phyloP scores from a whole-genome alignment of 2,329 filamentous ascomycete genomes.

The Penicillium thymicola region DNA sequence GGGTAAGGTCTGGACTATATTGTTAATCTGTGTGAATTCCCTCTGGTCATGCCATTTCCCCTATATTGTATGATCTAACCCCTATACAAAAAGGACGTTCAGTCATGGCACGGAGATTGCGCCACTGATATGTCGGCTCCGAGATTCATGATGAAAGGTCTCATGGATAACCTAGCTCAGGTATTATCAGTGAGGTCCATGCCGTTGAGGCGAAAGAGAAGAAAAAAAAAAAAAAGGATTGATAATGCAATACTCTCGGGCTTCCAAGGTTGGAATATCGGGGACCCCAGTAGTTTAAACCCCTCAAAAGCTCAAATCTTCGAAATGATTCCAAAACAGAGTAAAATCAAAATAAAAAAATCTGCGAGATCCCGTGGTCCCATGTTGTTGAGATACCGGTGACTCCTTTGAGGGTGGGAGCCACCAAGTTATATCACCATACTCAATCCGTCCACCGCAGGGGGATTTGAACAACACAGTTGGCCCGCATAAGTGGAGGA shows the following conservation, averaged over 20 bases:
- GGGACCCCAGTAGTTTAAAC: neutral
- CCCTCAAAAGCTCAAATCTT: neutral
- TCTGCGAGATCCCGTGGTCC: constrained; percentile 13
- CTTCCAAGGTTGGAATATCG: neutral
- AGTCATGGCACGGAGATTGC: neutral
- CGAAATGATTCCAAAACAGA: neutral
- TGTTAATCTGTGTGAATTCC: neutral
- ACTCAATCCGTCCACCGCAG: constrained; percentile 19
- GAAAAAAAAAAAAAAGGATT: neutral
- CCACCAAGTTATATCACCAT: constrained; percentile 13
- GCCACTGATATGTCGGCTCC: neutral
- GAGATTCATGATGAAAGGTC: neutral
- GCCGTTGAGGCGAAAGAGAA: neutral
- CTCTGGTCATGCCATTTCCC: neutral
- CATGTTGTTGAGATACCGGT: constrained; percentile 11
- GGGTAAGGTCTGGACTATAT: neutral
- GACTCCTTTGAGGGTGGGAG: constrained; percentile 21
- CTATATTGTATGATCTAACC: neutral
- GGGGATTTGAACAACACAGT: neutral
- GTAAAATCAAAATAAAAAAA: constrained; percentile 2
- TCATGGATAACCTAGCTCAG: neutral
- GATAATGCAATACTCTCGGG: neutral
- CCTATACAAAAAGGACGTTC: neutral
- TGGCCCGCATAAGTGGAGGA: neutral
- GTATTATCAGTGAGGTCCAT: neutral